Conservation (phyloP, 495 filamentous ascomycete genomes). For the Penicillium daleae region DNA sequence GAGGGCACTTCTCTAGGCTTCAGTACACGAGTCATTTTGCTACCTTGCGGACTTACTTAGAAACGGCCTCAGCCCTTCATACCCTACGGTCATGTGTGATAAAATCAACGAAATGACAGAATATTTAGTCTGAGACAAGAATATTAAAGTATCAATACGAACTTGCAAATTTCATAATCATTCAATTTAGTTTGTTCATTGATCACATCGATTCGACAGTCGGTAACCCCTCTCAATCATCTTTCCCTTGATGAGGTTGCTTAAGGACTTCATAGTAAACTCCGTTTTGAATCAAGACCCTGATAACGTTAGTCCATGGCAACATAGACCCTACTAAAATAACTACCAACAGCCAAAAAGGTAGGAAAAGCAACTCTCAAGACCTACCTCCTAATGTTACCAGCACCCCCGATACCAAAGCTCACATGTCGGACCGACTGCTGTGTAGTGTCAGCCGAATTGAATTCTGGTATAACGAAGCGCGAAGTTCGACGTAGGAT, state of each 20-base stretch:
- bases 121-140: no score
- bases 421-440: background rate
- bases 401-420: background rate
- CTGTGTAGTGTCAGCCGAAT: background rate
- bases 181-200: no score
- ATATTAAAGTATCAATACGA: no score
- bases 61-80: background rate
- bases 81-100: background rate
- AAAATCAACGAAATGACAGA: background rate
- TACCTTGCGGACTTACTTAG: background rate
- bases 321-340: background rate
- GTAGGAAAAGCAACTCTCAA: background rate
- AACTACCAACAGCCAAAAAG: background rate
- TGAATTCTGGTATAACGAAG: background rate
- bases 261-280: background rate
- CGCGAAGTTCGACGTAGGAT: background rate
- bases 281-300: background rate
- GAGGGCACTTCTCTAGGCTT: no score
- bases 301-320: background rate
- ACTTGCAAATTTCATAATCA: no score
- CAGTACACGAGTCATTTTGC: no score
- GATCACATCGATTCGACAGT: background rate
- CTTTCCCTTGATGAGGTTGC: background rate
- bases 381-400: background rate
- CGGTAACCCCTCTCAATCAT: background rate